phyloP scores from a whole-genome alignment of 495 filamentous ascomycete species.

The Aspergillus sclerotioniger region DNA sequence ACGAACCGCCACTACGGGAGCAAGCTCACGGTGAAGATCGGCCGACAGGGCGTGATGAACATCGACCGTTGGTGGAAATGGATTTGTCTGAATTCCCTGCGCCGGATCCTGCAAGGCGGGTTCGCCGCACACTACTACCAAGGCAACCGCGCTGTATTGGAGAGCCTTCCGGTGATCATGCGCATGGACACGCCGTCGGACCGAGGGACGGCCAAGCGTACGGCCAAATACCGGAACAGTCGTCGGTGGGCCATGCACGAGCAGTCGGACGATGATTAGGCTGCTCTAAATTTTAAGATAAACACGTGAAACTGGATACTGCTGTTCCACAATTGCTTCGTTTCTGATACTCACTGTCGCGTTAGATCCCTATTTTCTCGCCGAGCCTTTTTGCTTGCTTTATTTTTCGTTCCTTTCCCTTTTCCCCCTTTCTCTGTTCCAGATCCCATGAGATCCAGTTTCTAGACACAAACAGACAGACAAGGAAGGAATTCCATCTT shows the following conservation, averaged over 20 bases:
- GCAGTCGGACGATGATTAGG: conserved; percentile 20
- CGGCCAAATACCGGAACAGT: conserved; percentile 34
- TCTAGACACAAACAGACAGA: too few relatives aligned
- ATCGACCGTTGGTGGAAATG: conserved; percentile 94
- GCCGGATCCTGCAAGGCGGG: conserved; percentile 74
- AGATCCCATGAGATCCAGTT: not conserved
- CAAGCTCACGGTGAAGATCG: conserved; percentile 72
- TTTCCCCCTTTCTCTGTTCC: not conserved
- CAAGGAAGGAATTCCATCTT: too few relatives aligned
- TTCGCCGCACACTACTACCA: conserved; percentile 82
- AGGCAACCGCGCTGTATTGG: conserved; percentile 74
- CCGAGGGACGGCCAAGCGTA: conserved; percentile 33
- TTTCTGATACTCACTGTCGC: not conserved
- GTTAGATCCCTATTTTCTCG: not conserved
- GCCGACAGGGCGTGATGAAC: conserved; percentile 66
- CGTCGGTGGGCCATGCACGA: conserved; percentile 33
- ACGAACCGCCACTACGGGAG: conserved; percentile 73
- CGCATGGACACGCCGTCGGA: conserved; percentile 28
- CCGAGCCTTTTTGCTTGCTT: not conserved
- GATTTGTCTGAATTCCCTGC: conserved; percentile 70
- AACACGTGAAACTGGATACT: not conserved
- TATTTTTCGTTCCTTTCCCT: not conserved
- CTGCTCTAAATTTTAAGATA: not conserved
- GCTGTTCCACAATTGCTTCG: not conserved
- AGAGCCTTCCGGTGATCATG: conserved; percentile 63